Conservation (phyloP, 1,284 basidiomycete species). For the Anthracocystis setariae region DNA sequence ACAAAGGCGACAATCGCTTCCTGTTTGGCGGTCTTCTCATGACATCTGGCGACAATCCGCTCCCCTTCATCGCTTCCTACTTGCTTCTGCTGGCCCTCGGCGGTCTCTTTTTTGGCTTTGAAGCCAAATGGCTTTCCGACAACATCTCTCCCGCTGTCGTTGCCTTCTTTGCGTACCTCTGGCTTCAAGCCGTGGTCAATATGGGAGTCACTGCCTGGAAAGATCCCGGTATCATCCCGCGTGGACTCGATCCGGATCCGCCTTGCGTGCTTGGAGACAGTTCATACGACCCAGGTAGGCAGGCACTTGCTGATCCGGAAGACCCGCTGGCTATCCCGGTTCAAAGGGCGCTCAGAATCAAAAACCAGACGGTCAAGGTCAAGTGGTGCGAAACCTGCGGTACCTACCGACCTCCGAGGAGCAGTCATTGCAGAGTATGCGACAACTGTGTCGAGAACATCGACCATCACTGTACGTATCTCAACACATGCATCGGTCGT, state of each 20-base stretch:
- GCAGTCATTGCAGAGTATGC: constrained; percentile 66
- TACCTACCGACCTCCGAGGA: constrained; percentile 63
- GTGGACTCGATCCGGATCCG: constrained; percentile 63
- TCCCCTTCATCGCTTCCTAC: constrained; percentile 52
- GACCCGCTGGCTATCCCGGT: constrained; percentile 44
- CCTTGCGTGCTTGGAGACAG: constrained; percentile 50
- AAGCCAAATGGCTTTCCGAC: constrained; percentile 51
- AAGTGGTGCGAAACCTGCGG: constrained; percentile 67
- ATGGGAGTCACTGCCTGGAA: constrained; percentile 62
- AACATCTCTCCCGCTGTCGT: constrained; percentile 54
- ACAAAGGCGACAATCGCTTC: constrained; percentile 56
- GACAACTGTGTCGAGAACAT: constrained; percentile 67
- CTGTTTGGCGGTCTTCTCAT: constrained; percentile 55
- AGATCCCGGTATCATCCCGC: constrained; percentile 66
- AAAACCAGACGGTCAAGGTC: constrained; percentile 36
- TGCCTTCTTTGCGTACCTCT: constrained; percentile 58
- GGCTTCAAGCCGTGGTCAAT: constrained; percentile 44
- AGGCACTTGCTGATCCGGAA: constrained; percentile 33
- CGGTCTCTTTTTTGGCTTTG: constrained; percentile 60
- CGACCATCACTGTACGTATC: constrained; percentile 68
- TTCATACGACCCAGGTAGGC: constrained; percentile 13
- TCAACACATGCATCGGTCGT: constrained; percentile 67
- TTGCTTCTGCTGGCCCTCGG: constrained; percentile 50
- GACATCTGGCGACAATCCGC: constrained; percentile 57
- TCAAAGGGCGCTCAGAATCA: constrained; percentile 40